These are phyloP conservation scores for Nannochloropsis oceanica DNA, from an alignment of 108 stramenopile genomes.

Conservation along the genomic window DNA sequence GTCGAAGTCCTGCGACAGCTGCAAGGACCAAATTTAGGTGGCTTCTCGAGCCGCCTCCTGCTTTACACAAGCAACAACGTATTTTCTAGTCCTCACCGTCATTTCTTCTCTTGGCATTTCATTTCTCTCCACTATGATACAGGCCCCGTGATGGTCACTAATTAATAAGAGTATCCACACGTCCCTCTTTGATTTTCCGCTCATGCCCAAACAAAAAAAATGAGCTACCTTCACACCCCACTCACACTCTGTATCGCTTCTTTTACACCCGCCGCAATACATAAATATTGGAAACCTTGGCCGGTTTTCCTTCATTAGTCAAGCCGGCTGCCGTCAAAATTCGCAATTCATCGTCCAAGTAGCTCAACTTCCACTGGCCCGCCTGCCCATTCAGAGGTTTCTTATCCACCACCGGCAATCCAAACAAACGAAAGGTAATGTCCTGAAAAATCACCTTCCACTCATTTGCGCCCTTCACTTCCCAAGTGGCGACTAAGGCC, in stretches of 20 bases:
- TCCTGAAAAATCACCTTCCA: slow-evolving; percentile 12
- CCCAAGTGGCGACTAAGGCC: slow-evolving; percentile 17
- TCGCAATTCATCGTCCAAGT: slow-evolving; percentile 5
- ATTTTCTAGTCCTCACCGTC: no score
- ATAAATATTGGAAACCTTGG: not conserved
- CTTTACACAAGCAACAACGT: no score
- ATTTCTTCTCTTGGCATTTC: no score
- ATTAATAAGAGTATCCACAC: no score
- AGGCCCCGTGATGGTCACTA: no score
- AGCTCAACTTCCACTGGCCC: slow-evolving; percentile 4
- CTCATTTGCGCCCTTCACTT: slow-evolving; percentile 4
- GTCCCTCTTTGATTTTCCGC: no score
- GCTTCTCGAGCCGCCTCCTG: no score
- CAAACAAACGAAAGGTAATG: not conserved
- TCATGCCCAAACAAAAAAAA: no score
- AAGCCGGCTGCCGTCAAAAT: slow-evolving; percentile 1
- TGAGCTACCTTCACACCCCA: no score
- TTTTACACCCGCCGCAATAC: not conserved
- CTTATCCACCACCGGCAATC: not conserved
- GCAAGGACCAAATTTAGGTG: no score
- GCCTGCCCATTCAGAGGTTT: not conserved
- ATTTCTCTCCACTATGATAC: no score
- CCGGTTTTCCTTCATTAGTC: not conserved
- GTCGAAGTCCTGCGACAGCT: no score
- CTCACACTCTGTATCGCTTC: not conserved